A percentile compares a stretch with the other conserved stretches of the same genome.
Evolutionary conservation across 225 moss, liverwort and hornwort species (phyloP).

Genomic region (Rhytidiadelphus loreus): DNA sequence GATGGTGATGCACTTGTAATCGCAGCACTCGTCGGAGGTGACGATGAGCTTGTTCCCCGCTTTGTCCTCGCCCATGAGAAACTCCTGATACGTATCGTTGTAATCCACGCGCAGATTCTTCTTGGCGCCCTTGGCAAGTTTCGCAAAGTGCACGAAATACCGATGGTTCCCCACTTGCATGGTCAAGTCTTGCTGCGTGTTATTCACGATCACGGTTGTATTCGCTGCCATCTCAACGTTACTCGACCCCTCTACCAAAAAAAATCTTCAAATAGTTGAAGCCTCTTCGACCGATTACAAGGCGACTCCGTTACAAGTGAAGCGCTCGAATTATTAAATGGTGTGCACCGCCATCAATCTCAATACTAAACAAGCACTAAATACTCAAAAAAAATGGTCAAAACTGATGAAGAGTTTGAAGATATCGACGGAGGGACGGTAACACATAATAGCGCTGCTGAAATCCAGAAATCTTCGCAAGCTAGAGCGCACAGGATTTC

Average conservation of each 20-base stretch:
- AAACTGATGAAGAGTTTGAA: neutral
- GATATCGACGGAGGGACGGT: neutral
- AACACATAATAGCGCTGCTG: neutral
- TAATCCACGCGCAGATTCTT: constrained; percentile 3
- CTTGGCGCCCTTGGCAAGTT: neutral
- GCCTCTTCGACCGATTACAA: neutral
- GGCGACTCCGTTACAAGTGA: neutral
- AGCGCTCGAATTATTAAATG: neutral
- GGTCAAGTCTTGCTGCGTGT: constrained; percentile 4
- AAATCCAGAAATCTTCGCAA: neutral
- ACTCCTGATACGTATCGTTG: constrained; percentile 28
- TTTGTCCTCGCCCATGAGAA: constrained; percentile 12
- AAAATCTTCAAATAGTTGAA: neutral
- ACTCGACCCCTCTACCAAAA: neutral
- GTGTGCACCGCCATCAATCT: neutral
- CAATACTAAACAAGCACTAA: neutral
- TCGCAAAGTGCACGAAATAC: constrained; percentile 1
- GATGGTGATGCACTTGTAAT: constrained; percentile 21
- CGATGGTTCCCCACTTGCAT: constrained; percentile 13
- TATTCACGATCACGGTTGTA: constrained; percentile 17
- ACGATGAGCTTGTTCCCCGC: constrained; percentile 13
- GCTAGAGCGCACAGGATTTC: neutral
- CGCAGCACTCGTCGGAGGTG: constrained; percentile 28
- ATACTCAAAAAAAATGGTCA: neutral
- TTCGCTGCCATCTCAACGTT: neutral